A percentile compares a stretch with the other conserved stretches of the same genome.
phyloP scores from a whole-genome alignment of 768 basidiomycete species.

The Paxillus ammoniavirescens region DNA sequence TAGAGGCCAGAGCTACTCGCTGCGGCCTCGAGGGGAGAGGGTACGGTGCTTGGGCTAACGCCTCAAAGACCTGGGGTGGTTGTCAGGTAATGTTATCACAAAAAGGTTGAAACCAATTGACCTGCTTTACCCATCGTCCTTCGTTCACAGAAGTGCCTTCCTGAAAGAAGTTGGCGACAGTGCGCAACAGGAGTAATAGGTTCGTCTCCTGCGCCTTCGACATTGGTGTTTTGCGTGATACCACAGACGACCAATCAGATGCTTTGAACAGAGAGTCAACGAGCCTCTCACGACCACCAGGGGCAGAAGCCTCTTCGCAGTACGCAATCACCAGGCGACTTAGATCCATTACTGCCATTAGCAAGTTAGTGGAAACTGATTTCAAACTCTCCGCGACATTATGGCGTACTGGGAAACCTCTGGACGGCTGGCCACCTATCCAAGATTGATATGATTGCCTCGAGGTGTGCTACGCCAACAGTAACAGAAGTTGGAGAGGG shows the following conservation, averaged over 20 bases:
- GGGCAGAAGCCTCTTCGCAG: conserved; percentile 49
- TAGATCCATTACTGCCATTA: conserved; percentile 74
- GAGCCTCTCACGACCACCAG: conserved; percentile 48
- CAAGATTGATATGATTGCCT: conserved; percentile 60
- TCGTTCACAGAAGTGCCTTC: conserved; percentile 45
- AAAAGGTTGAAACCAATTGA: conserved; percentile 21
- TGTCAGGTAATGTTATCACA: conserved; percentile 3
- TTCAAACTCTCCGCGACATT: neutral
- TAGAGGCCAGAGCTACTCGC: conserved; percentile 74
- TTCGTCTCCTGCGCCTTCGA: conserved; percentile 83
- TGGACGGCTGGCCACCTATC: conserved; percentile 73
- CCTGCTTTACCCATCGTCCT: conserved; percentile 52
- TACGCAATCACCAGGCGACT: conserved; percentile 71
- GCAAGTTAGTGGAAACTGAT: neutral
- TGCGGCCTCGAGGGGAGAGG: conserved; percentile 62
- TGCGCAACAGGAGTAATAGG: conserved; percentile 73
- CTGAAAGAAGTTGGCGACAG: conserved; percentile 76
- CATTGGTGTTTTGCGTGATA: conserved; percentile 53
- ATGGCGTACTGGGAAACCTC: conserved; percentile 63
- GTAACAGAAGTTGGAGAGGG: conserved; percentile 27
- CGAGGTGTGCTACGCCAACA: conserved; percentile 50
- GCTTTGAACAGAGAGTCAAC: conserved; percentile 64
- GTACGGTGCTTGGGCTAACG: conserved; percentile 51
- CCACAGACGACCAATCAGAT: conserved; percentile 53
- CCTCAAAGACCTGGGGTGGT: conserved; percentile 51